Conservation (phyloP, 345 rosid species). For the Geranium brycei region DNA sequence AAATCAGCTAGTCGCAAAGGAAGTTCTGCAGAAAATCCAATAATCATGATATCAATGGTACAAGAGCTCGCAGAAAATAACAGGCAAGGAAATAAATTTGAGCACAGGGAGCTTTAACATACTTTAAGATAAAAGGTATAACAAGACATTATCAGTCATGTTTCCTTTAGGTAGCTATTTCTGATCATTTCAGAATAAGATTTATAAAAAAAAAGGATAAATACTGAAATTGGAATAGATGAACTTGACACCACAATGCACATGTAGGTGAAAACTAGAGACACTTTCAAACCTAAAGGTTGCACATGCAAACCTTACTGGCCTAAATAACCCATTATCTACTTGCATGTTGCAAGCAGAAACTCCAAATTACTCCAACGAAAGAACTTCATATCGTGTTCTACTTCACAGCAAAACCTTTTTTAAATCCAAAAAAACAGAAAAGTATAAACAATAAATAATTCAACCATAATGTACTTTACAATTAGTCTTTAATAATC, state of each 20-base stretch:
- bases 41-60: slow-evolving; percentile 4
- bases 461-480: background rate
- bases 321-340: background rate
- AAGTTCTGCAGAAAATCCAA: slow-evolving; percentile 42
- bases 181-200: background rate
- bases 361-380: background rate
- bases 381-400: background rate
- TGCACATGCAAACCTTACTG: background rate
- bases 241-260: background rate
- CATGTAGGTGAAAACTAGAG: background rate
- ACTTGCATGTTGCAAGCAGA: background rate
- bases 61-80: slow-evolving; percentile 1
- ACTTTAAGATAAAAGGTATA: too few species aligned
- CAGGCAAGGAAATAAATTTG: background rate
- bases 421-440: background rate
- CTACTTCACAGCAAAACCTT: background rate
- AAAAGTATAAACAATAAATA: background rate
- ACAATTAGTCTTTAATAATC: too few species aligned
- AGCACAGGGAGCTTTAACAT: background rate
- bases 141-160: background rate
- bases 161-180: background rate
- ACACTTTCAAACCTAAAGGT: background rate
- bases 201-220: too few species aligned
- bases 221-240: background rate
- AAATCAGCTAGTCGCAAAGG: slow-evolving; percentile 92